These are phyloP conservation scores for Plasmodium malariae DNA, from an alignment of 169 alveolate species.

Conservation along the genomic window DNA sequence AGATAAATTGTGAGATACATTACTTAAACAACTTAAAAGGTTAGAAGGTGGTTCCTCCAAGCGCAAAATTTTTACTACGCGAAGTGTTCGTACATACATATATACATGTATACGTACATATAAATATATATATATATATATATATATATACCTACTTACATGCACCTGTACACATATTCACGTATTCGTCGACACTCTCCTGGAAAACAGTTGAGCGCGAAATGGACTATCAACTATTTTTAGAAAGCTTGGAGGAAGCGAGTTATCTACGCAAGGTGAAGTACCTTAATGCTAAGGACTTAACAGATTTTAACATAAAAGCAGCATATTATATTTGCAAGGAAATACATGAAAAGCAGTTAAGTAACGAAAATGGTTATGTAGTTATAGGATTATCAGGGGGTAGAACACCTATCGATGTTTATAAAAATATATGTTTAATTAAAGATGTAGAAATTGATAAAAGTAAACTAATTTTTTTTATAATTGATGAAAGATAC, in stretches of 20 bases:
- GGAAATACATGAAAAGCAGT: conserved; percentile 50
- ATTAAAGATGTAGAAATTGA: conserved; percentile 55
- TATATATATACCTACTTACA: no score
- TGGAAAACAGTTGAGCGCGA: no score
- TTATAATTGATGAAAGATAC: conserved; percentile 67
- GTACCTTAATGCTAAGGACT: conserved; percentile 32
- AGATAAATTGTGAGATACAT: no score
- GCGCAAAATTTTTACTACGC: no score
- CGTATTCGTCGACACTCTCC: no score
- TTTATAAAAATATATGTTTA: conserved; percentile 52
- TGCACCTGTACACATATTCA: no score
- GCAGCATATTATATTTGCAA: conserved; percentile 64
- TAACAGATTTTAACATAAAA: conserved; percentile 41
- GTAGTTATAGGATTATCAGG: conserved; percentile 70
- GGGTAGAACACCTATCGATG: conserved; percentile 68
- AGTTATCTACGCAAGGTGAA: conserved; percentile 46
- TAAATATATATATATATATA: no score
- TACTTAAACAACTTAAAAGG: no score
- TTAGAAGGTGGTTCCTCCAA: no score
- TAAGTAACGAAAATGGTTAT: conserved; percentile 33
- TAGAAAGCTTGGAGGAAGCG: conserved; percentile 22
- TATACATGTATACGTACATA: no score
- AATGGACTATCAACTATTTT: conserved; percentile 22
- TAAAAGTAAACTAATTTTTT: conserved; percentile 51
- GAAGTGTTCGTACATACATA: no score